Evolutionary conservation across 2,329 filamentous ascomycete species (phyloP).

Genomic region (Clonostachys solani): DNA sequence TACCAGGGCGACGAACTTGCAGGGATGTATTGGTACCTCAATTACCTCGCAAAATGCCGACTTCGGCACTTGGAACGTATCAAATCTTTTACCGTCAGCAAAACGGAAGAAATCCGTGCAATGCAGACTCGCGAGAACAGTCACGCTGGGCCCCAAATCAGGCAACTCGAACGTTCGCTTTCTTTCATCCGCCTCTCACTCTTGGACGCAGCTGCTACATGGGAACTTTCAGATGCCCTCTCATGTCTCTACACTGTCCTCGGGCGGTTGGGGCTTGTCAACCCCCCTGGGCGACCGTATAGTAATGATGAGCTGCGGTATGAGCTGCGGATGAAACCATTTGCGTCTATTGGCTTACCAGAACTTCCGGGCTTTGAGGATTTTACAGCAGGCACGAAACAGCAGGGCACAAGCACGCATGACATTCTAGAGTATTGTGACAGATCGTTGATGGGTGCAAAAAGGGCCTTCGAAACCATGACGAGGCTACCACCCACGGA

Average conservation of each 20-base stretch:
- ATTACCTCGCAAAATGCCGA: conserved; percentile 66
- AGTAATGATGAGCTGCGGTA: conserved; percentile 66
- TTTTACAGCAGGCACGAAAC: conserved; percentile 41
- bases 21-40: conserved; percentile 88
- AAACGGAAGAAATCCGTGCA: conserved; percentile 18
- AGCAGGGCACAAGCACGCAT: conserved; percentile 27
- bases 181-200: conserved; percentile 56
- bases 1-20: conserved; percentile 83
- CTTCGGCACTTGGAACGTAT: conserved; percentile 70
- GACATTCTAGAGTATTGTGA: conserved; percentile 41
- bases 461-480: conserved; percentile 52
- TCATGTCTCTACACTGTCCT: conserved; percentile 64
- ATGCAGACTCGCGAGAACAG: conserved; percentile 1
- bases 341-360: conserved; percentile 64
- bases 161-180: conserved; percentile 42
- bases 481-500: conserved; percentile 45
- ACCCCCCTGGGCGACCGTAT: conserved; percentile 54
- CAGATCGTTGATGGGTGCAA: conserved; percentile 39
- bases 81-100: conserved; percentile 54
- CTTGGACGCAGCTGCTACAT: conserved; percentile 61
- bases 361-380: conserved; percentile 61
- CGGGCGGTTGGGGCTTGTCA: conserved; percentile 50
- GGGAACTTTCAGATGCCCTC: conserved; percentile 50
- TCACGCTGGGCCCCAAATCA: conserved; percentile 1
- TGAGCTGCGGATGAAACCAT: conserved; percentile 84